These are phyloP conservation scores for Fusarium nodosum DNA, from an alignment of 2,329 filamentous ascomycete species.

Conservation along the genomic window DNA sequence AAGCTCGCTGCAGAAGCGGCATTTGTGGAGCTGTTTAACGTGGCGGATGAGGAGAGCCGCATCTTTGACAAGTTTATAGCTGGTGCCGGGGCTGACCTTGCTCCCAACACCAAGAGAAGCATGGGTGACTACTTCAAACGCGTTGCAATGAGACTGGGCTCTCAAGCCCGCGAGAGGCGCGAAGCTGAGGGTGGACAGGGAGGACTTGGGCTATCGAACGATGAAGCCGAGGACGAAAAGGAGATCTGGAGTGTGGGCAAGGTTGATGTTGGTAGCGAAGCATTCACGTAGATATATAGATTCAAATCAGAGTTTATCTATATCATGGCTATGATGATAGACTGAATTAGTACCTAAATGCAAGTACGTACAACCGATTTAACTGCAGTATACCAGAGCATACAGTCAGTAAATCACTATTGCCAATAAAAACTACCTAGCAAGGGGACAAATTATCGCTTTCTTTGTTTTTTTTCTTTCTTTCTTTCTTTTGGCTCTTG, in stretches of 20 bases:
- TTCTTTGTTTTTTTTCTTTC: too few relatives aligned
- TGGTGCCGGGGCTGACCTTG: constrained; percentile 74
- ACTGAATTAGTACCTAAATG: background rate
- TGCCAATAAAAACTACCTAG: background rate
- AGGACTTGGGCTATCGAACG: constrained; percentile 85
- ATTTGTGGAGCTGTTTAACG: constrained; percentile 90
- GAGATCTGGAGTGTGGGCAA: constrained; percentile 97
- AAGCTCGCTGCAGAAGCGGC: constrained; percentile 96
- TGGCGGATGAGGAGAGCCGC: constrained; percentile 86
- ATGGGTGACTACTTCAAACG: constrained; percentile 99
- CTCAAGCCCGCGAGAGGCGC: constrained; percentile 86
- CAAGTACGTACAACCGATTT: background rate
- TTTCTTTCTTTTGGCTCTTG: too few relatives aligned
- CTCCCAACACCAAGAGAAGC: constrained; percentile 81
- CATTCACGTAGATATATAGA: constrained; percentile 38
- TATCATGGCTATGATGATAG: background rate
- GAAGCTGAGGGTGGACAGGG: constrained; percentile 93
- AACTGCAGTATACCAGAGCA: background rate
- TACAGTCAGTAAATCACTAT: background rate
- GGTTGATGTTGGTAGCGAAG: constrained; percentile 69
- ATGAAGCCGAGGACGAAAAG: constrained; percentile 93
- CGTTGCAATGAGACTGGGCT: constrained; percentile 85
- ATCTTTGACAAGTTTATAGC: constrained; percentile 94
- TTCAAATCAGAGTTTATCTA: background rate
- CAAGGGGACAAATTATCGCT: too few relatives aligned